These are phyloP conservation scores for Hymenoscyphus scutula DNA, from an alignment of 2,329 filamentous ascomycete genomes.

Conservation along the genomic window DNA sequence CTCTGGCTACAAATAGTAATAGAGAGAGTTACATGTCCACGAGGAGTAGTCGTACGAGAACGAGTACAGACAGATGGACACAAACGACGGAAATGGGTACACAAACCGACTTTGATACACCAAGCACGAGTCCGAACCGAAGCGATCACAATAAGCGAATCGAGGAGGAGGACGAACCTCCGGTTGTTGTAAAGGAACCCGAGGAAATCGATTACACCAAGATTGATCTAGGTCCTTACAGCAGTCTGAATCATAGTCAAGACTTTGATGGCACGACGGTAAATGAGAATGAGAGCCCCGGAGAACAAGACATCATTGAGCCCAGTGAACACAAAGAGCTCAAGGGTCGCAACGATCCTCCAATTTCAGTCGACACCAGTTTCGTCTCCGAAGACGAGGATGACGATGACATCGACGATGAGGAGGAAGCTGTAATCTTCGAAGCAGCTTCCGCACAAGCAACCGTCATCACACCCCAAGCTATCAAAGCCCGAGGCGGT, in stretches of 20 bases:
- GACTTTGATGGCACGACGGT: conserved; percentile 35
- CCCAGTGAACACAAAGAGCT: conserved; percentile 8
- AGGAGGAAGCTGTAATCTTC: conserved; percentile 62
- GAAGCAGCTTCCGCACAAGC: conserved; percentile 61
- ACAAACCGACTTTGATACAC: conserved; percentile 57
- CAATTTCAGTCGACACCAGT: conserved; percentile 41
- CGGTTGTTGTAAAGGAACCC: conserved; percentile 36
- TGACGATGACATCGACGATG: conserved; percentile 35
- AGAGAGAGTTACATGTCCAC: conserved; percentile 74
- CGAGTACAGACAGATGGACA: conserved; percentile 59
- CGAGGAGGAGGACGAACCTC: conserved; percentile 34
- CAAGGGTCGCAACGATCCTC: conserved; percentile 23
- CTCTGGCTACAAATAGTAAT: conserved; percentile 58
- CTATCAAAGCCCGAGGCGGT: conserved; percentile 61
- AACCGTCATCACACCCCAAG: conserved; percentile 53
- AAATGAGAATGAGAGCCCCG: conserved; percentile 29
- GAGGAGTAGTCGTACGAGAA: conserved; percentile 47
- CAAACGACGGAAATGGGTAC: conserved; percentile 66
- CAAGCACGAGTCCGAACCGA: conserved; percentile 54
- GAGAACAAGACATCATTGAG: conserved; percentile 28
- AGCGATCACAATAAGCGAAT: conserved; percentile 40
- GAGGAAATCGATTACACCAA: conserved; percentile 60
- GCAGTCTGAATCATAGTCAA: conserved; percentile 28
- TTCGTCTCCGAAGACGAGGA: conserved; percentile 42
- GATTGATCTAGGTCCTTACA: conserved; percentile 50